These are phyloP conservation scores for Lablab purpureus DNA, from an alignment of 306 rosid genomes.

Conservation along the genomic window DNA sequence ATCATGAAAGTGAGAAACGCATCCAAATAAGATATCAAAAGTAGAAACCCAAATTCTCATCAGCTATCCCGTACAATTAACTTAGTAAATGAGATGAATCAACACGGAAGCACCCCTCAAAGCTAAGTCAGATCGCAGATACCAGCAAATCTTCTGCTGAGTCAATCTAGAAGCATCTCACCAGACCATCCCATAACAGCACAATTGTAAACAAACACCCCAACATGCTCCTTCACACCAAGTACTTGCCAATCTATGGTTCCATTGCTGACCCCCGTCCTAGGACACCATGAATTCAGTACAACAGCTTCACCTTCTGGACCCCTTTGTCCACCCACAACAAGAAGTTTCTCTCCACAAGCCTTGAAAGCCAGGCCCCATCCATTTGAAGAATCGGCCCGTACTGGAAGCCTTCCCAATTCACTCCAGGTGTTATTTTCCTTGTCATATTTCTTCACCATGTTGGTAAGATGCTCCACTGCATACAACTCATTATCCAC, in stretches of 20 bases:
- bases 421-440: conserved; percentile 66
- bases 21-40: conserved; percentile 53
- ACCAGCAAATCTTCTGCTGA: conserved; percentile 52
- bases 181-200: conserved; percentile 74
- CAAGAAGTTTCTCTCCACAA: conserved; percentile 70
- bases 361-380: conserved; percentile 72
- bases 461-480: conserved; percentile 73
- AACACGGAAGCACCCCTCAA: conserved; percentile 54
- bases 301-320: conserved; percentile 83
- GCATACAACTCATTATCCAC: conserved; percentile 74
- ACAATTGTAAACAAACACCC: conserved; percentile 88
- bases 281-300: conserved; percentile 68
- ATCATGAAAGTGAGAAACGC: conserved; percentile 51
- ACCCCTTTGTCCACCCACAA: conserved; percentile 84
- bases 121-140: conserved; percentile 58
- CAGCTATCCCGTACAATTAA: conserved; percentile 55
- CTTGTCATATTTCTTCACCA: conserved; percentile 75
- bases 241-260: conserved; percentile 76
- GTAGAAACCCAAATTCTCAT: conserved; percentile 53
- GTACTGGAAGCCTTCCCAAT: conserved; percentile 81
- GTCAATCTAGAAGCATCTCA: conserved; percentile 66
- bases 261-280: conserved; percentile 63
- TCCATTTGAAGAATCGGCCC: conserved; percentile 74
- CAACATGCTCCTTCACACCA: conserved; percentile 74
- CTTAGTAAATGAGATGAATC: conserved; percentile 55